Evolutionary conservation across 305 asterid species (phyloP).

Genomic region (Lippia alba): DNA sequence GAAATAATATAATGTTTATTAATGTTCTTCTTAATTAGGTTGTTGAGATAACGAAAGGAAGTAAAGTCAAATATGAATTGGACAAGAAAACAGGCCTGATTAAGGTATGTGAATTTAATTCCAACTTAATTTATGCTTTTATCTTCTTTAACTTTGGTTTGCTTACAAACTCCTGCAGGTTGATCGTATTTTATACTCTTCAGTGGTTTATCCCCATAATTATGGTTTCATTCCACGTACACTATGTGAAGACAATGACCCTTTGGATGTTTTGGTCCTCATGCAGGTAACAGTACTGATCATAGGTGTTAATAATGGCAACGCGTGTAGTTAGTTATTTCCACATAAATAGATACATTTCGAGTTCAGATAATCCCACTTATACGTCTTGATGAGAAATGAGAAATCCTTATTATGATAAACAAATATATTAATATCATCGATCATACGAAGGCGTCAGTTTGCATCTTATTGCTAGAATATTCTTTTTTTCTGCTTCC

Average conservation of each 20-base stretch:
- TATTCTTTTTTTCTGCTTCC: no score
- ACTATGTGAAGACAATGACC: constrained; percentile 6
- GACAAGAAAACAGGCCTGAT: constrained; percentile 11
- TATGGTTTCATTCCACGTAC: constrained; percentile 6
- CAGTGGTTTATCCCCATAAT: constrained; percentile 11
- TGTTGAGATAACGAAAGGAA: constrained; percentile 7
- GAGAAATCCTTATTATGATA: no score
- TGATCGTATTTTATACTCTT: neutral
- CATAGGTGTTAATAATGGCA: no score
- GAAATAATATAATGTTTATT: neutral
- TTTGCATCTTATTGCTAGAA: no score
- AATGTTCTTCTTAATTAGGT: neutral
- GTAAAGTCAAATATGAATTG: constrained; percentile 11
- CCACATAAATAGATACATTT: no score
- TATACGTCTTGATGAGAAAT: no score
- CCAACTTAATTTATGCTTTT: neutral
- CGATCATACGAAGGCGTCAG: no score
- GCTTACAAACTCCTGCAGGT: neutral
- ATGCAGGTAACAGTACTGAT: neutral
- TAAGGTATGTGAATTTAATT: neutral
- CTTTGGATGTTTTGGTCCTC: constrained; percentile 8
- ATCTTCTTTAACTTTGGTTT: neutral
- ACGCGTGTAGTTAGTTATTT: no score
- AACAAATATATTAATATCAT: no score
- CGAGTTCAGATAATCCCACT: no score